Conservation (phyloP, 164 flowering plant species). For the Piper betle region DNA sequence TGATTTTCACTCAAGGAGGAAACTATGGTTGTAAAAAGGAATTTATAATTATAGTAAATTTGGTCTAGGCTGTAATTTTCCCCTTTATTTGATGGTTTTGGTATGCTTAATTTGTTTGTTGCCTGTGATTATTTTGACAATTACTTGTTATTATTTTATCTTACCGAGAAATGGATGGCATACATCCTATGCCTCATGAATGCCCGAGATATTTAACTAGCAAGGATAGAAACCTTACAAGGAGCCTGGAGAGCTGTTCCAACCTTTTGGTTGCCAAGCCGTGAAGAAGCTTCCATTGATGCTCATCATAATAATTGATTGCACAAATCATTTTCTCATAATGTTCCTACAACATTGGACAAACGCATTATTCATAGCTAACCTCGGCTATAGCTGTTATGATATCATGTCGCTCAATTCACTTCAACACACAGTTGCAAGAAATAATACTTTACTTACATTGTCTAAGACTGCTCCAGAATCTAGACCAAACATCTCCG, state of each 20-base stretch:
- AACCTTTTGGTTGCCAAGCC: slow-evolving; percentile 96
- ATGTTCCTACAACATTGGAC: neutral
- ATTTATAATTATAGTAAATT: too few species aligned
- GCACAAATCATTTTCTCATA: slow-evolving; percentile 71
- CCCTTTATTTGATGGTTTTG: too few species aligned
- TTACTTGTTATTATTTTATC: too few species aligned
- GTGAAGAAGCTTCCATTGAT: slow-evolving; percentile 85
- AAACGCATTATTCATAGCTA: neutral
- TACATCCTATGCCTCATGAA: too few species aligned
- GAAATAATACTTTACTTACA: slow-evolving; percentile 26
- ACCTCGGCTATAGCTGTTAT: neutral
- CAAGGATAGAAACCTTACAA: slow-evolving; percentile 32
- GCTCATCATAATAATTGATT: slow-evolving; percentile 95
- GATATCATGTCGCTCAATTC: neutral
- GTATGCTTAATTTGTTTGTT: too few species aligned
- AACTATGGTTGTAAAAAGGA: too few species aligned
- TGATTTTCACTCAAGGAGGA: too few species aligned
- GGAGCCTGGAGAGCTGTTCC: slow-evolving; percentile 86
- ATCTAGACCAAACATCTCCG: slow-evolving; percentile 97
- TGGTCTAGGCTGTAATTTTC: too few species aligned
- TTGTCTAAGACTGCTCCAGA: slow-evolving; percentile 95
- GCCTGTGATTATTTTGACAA: too few species aligned
- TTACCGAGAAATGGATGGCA: too few species aligned
- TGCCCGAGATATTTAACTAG: too few species aligned
- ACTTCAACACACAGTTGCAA: neutral